Evolutionary conservation across 768 basidiomycete genomes (phyloP), one percentile per base, ranked within the genome.

Genomic region (Boletus reticuloceps): DNA sequence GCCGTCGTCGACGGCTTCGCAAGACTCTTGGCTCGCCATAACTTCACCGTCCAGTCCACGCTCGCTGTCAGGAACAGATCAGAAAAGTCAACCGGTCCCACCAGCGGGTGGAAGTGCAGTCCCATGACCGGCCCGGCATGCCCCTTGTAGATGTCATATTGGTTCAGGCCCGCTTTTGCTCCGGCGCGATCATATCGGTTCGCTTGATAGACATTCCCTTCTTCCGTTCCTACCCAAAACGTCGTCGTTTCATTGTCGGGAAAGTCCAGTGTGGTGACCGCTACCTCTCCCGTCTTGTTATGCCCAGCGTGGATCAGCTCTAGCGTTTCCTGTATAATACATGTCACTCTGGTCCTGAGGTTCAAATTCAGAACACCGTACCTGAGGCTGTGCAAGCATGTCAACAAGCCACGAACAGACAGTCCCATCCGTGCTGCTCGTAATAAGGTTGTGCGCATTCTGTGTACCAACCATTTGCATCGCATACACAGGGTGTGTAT

Each of bases 381-480:
- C 94, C 81, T 98, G 95, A 11, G 97, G 97, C 67, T 96, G 91
- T 2, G 97, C 94, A 41, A 99, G 84, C 95, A 98, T 98, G 73
- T 99, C 97, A 9, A 97, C 91, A 11, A 96, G 76, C 97, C 97
- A 99, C 69, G 91, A 92, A 72, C 97, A 98, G 6, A 99, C 92
- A 27, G 88, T 88, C 4, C 97, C 97, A 70, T 99, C 97, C 12
- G 97, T 98, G 64, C 94, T 97, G 64, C 90, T 92, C 12, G 94
- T 94, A 60, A 99, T 94, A 55, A 99, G 75, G 67, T 97, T 98
- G 71, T 98, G 95, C 1, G 97, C 97, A 69, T 98, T 98, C 73
- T 98, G 97, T 3, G 97, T 97, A 10, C 97, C 97, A 17, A 98
- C 91, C 87, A 98, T 94, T 61, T 91, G 87, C 88, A 99, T 97